Percentiles rank a stretch among this genome's conserved stretches.
Evolutionary conservation across 176 grass and related monocot species (phyloP).

Genomic region (Ananas comosus): DNA sequence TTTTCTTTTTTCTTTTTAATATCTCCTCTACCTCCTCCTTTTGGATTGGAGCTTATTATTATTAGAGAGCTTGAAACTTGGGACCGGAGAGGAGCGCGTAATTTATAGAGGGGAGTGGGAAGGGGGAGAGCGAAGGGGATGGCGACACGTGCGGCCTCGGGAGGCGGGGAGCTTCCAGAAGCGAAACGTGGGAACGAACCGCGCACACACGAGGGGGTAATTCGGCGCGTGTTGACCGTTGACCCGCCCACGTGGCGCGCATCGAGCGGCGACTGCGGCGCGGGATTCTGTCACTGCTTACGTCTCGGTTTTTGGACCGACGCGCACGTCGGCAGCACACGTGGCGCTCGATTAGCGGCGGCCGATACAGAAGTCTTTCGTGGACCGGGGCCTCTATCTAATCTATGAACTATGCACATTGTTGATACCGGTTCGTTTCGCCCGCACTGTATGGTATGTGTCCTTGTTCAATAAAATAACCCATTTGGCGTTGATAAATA

Average conservation of each 20-base stretch:
- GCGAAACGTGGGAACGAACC: too few relatives aligned
- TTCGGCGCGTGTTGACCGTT: not conserved
- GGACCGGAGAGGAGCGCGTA: conserved; percentile 1
- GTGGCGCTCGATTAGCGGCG: not conserved
- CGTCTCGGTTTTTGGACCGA: conserved; percentile 23
- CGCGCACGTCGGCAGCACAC: not conserved
- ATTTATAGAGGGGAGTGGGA: conserved; percentile 26
- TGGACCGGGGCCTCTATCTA: too few relatives aligned
- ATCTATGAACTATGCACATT: too few relatives aligned
- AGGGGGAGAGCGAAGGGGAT: not conserved
- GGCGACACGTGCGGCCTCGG: not conserved
- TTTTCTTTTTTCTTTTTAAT: too few relatives aligned
- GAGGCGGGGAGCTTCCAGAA: not conserved
- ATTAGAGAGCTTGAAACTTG: conserved; percentile 25
- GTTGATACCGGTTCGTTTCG: too few relatives aligned
- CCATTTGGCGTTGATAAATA: too few relatives aligned
- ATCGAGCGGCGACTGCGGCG: not conserved
- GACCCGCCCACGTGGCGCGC: conserved; percentile 16
- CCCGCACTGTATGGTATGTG: too few relatives aligned
- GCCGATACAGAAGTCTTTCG: too few relatives aligned
- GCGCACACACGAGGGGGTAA: too few relatives aligned
- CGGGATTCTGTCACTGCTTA: conserved; percentile 41
- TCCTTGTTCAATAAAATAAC: too few relatives aligned
- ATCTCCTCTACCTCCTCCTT: too few relatives aligned
- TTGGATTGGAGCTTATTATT: too few relatives aligned